phyloP scores from a whole-genome alignment of 2,329 filamentous ascomycete genomes.

The Apiospora phragmitis region DNA sequence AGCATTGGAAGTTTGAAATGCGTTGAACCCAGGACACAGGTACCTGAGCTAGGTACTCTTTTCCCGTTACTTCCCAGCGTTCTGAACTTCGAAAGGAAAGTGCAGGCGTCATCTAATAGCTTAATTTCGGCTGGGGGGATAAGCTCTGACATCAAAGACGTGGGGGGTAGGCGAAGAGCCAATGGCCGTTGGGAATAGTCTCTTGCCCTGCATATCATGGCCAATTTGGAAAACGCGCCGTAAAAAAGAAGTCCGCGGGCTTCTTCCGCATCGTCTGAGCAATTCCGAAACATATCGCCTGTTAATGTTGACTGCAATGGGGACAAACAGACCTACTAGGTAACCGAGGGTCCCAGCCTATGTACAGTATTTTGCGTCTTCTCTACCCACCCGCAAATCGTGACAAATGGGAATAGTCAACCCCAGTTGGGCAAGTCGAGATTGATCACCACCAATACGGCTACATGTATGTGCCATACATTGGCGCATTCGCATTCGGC shows the following conservation, averaged over 20 bases:
- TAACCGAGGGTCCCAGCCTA: not conserved
- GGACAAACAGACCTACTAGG: not conserved
- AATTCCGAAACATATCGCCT: not conserved
- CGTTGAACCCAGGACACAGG: not conserved
- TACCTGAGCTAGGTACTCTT: not conserved
- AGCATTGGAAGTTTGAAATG: not conserved
- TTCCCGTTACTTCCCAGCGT: too few species aligned
- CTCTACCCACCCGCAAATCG: not conserved
- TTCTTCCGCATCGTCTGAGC: not conserved
- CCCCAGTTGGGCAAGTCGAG: not conserved
- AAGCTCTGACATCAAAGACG: not conserved
- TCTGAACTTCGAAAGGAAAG: not conserved
- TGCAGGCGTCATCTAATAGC: conserved; percentile 8
- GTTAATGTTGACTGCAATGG: not conserved
- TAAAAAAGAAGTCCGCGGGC: not conserved
- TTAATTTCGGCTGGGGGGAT: not conserved
- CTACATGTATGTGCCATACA: not conserved
- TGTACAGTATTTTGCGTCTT: not conserved
- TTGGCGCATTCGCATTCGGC: conserved; percentile 1
- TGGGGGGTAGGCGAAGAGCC: not conserved
- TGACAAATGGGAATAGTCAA: not conserved
- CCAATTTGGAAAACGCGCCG: not conserved
- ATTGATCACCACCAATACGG: not conserved
- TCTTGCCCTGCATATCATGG: not conserved
- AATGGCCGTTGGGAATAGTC: not conserved